These are phyloP conservation scores for Cytospora paraplurivora DNA, from an alignment of 2,329 filamentous ascomycete species.

Conservation along the genomic window DNA sequence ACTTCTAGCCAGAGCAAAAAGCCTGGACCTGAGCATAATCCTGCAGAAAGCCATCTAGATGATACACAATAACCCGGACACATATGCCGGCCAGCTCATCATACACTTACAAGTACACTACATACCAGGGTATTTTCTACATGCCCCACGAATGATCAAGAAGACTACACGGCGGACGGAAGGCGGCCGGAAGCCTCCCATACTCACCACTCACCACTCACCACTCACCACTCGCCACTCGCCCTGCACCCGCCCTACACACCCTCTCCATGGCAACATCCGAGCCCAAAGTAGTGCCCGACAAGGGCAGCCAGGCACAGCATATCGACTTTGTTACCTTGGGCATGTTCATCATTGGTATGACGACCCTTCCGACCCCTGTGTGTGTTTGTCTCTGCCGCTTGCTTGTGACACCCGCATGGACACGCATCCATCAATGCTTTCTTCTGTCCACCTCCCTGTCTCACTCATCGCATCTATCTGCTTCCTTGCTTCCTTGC, in stretches of 20 bases:
- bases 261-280: neutral
- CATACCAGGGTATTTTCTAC: too few relatives aligned
- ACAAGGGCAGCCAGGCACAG: slow-evolving; percentile 33
- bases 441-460: neutral
- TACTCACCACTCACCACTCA: neutral
- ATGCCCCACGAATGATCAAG: too few relatives aligned
- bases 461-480: slow-evolving; percentile 5
- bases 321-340: slow-evolving; percentile 68
- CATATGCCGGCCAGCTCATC: slow-evolving; percentile 17
- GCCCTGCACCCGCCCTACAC: too few relatives aligned
- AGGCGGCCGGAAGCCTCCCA: too few relatives aligned
- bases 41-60: neutral
- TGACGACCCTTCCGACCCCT: neutral
- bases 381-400: slow-evolving; percentile 1
- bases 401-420: neutral
- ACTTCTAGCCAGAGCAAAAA: too few relatives aligned
- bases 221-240: neutral
- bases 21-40: too few relatives aligned
- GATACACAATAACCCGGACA: slow-evolving; percentile 37
- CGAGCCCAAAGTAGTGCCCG: slow-evolving; percentile 33
- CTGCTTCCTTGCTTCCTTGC: slow-evolving; percentile 15
- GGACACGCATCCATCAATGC: neutral
- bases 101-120: neutral
- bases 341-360: slow-evolving; percentile 76
- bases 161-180: too few relatives aligned